Evolutionary conservation across 805 yeast species (phyloP), one percentile per base, ranked within the genome.

Genomic region (Candida suzukii): DNA sequence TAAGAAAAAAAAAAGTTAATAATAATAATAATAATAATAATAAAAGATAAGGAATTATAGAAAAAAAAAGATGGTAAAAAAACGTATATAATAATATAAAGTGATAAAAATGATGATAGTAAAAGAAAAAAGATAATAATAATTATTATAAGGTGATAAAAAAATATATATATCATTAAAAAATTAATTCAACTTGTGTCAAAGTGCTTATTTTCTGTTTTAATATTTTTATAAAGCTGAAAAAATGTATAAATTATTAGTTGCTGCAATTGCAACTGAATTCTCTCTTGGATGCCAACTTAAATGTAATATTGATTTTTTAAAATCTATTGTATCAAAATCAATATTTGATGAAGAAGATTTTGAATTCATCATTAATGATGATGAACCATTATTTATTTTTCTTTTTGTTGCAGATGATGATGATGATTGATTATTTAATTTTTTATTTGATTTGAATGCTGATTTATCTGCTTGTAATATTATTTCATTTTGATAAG

Each of bases 251-350:
- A 87, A 74, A 67, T 93, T 93, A 69, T 93, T 95, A 19, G 99
- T 93, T 17, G 99, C 98, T 38, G 98, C 98, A 57, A 93, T 86
- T 34, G 99, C 99, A 51, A 93, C 95, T 40, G 93, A 81, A 67
- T 93, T 88, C 67, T 95, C 99, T 52, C 71, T 73, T 48, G 99
- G 99, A 71, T 93, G 99, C 99, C 99, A 93, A 61, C 97, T 88
- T 64, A 88, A 73, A 66, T 93, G 98, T 63, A 91, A 72, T 46
- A 93, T 90, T 63, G 87, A 83, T 73, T 90, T 91, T 65, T 90
- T 88, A 70, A 90, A 93, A 66, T 95, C 98, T 50, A 90, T 85
- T 50, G 79, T 75, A 56, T 81, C 88, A 55, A 79, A 73, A 57
- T 83, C 91, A 56, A 80, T 78, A 40, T 76, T 72, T 26, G 29